A percentile compares a stretch with the other conserved stretches of the same genome.
These are phyloP conservation scores for Panellus pusillus DNA, from an alignment of 768 basidiomycete species.

Conservation along the genomic window DNA sequence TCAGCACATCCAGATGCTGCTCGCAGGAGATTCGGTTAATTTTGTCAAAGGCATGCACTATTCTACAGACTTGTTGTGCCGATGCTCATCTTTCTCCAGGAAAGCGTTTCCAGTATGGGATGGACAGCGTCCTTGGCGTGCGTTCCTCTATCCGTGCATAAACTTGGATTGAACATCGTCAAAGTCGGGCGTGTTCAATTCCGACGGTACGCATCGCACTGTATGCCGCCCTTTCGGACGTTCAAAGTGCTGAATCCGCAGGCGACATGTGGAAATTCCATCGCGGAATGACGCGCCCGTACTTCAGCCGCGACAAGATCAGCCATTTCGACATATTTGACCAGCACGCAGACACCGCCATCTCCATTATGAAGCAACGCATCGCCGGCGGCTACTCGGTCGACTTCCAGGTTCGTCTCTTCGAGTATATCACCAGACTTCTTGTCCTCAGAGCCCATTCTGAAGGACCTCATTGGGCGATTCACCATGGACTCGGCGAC, in stretches of 20 bases:
- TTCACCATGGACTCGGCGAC: conserved; percentile 65
- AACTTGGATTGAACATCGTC: not conserved
- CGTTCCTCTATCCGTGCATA: not conserved
- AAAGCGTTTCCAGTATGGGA: conserved; percentile 12
- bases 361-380: conserved; percentile 42
- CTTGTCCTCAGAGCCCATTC: not conserved
- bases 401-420: conserved; percentile 49
- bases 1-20: conserved; percentile 27
- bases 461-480: conserved; percentile 50
- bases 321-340: conserved; percentile 58
- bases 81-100: conserved; percentile 15
- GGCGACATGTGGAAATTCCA: conserved; percentile 61
- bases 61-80: not conserved
- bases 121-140: conserved; percentile 18
- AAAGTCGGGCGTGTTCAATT: conserved; percentile 56
- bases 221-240: no score
- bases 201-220: conserved; percentile 40
- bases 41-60: conserved; percentile 26
- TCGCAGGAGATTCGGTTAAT: conserved; percentile 28
- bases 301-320: conserved; percentile 56
- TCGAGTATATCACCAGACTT: not conserved
- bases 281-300: conserved; percentile 35
- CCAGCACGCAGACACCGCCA: conserved; percentile 45
- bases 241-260: conserved; percentile 16
- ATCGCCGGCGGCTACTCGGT: conserved; percentile 48